These are phyloP conservation scores for Verticillium tricorpus DNA, from an alignment of 2,329 filamentous ascomycete genomes.

Conservation along the genomic window DNA sequence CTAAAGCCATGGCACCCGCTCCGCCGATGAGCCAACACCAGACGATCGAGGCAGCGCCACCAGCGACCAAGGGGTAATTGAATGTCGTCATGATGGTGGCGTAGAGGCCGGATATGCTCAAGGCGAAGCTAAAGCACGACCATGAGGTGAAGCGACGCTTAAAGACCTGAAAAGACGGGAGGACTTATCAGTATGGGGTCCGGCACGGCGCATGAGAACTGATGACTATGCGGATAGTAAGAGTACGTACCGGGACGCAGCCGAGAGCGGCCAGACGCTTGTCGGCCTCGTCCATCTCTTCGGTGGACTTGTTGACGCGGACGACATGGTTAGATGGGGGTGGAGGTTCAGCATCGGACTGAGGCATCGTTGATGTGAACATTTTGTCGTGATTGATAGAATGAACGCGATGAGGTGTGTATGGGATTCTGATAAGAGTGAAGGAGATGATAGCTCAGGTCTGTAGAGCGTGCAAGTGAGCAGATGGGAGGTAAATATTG, in stretches of 20 bases:
- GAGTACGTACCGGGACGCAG: constrained; percentile 26
- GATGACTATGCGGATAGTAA: not conserved
- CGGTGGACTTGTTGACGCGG: not conserved
- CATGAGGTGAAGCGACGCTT: constrained; percentile 56
- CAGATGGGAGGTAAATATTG: not conserved
- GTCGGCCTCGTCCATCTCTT: constrained; percentile 18
- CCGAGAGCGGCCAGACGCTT: constrained; percentile 29
- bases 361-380: not conserved
- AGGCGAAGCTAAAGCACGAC: constrained; percentile 54
- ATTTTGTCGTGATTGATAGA: not conserved
- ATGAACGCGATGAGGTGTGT: not conserved
- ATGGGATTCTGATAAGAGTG: not conserved
- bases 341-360: not conserved
- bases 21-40: constrained; percentile 58
- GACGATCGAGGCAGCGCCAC: constrained; percentile 47
- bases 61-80: constrained; percentile 46
- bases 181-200: not conserved
- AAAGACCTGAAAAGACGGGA: constrained; percentile 37
- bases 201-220: too few species aligned
- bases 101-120: constrained; percentile 52
- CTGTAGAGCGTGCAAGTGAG: not conserved
- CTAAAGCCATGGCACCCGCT: constrained; percentile 51
- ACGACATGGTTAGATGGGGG: not conserved
- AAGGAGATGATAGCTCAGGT: not conserved
- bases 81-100: constrained; percentile 53